Evolutionary conservation across 495 filamentous ascomycete species (phyloP).

Genomic region (Penicillium arizonense): DNA sequence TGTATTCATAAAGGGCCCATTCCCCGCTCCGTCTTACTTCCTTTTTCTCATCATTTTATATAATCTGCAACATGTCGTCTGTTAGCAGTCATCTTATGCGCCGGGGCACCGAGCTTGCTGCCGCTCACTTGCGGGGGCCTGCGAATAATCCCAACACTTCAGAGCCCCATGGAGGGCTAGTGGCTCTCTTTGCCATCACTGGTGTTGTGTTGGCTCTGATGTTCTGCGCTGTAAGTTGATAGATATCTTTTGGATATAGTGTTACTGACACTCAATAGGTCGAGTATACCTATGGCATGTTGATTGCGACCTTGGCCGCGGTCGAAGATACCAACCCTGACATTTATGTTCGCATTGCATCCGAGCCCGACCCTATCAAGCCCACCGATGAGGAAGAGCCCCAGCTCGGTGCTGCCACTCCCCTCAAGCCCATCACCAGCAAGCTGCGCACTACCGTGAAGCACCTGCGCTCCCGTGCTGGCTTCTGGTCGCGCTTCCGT

Average conservation of each 20-base stretch:
- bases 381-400: slow-evolving; percentile 32
- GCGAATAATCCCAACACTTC: not conserved
- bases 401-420: slow-evolving; percentile 18
- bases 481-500: slow-evolving; percentile 57
- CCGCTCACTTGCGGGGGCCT: not conserved
- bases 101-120: slow-evolving; percentile 12
- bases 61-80: slow-evolving; percentile 11
- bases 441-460: slow-evolving; percentile 54
- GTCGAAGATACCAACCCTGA: slow-evolving; percentile 61
- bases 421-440: slow-evolving; percentile 55
- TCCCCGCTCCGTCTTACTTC: slow-evolving; percentile 1
- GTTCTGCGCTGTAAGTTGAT: slow-evolving; percentile 11
- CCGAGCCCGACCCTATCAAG: slow-evolving; percentile 35
- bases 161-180: slow-evolving; percentile 2
- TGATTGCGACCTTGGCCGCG: slow-evolving; percentile 59
- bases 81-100: slow-evolving; percentile 7
- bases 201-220: not conserved
- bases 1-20: slow-evolving; percentile 7
- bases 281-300: slow-evolving; percentile 56
- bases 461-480: slow-evolving; percentile 56
- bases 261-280: slow-evolving; percentile 23
- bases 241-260: not conserved
- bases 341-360: slow-evolving; percentile 47
- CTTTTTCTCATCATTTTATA: not conserved
- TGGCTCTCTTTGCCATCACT: not conserved